Evolutionary conservation across 2,329 filamentous ascomycete species (phyloP).

Genomic region (Purpureocillium lavendulum): DNA sequence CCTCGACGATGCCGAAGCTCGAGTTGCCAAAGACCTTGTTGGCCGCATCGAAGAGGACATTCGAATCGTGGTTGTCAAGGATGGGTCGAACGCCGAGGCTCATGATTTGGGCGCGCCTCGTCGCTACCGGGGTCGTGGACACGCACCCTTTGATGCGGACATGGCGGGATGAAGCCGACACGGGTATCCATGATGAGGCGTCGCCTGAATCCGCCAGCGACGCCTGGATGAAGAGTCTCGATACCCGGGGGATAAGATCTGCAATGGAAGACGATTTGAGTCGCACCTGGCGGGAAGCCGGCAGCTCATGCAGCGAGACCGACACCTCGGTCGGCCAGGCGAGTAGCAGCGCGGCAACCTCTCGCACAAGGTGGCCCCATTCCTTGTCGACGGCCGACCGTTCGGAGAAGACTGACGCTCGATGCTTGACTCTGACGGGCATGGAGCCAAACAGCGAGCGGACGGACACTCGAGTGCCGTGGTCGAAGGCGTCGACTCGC

Average conservation of each 20-base stretch:
- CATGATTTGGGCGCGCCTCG: slow-evolving; percentile 70
- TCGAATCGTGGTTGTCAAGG: slow-evolving; percentile 43
- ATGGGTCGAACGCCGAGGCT: slow-evolving; percentile 67
- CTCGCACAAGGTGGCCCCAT: slow-evolving; percentile 55
- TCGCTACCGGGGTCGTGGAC: slow-evolving; percentile 61
- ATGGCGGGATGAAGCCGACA: slow-evolving; percentile 55
- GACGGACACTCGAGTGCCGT: slow-evolving; percentile 71
- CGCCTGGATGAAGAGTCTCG: slow-evolving; percentile 56
- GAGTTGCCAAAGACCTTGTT: slow-evolving; percentile 73
- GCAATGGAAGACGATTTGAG: slow-evolving; percentile 20
- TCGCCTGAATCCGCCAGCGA: slow-evolving; percentile 48
- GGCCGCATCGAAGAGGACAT: slow-evolving; percentile 66
- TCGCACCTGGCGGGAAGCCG: slow-evolving; percentile 24
- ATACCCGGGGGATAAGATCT: slow-evolving; percentile 16
- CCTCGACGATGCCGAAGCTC: slow-evolving; percentile 60
- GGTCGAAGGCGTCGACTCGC: slow-evolving; percentile 41
- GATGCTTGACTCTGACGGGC: slow-evolving; percentile 82
- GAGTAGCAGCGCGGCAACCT: slow-evolving; percentile 58
- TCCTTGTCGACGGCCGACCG: slow-evolving; percentile 47
- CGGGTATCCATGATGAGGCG: slow-evolving; percentile 56
- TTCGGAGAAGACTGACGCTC: slow-evolving; percentile 46
- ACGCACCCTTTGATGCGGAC: slow-evolving; percentile 63
- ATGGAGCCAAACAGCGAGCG: slow-evolving; percentile 82
- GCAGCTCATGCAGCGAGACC: slow-evolving; percentile 49
- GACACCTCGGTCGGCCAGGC: slow-evolving; percentile 53